Evolutionary conservation across 371 early-diverging fungal species (phyloP).

Genomic region (Nematocida sp.): DNA sequence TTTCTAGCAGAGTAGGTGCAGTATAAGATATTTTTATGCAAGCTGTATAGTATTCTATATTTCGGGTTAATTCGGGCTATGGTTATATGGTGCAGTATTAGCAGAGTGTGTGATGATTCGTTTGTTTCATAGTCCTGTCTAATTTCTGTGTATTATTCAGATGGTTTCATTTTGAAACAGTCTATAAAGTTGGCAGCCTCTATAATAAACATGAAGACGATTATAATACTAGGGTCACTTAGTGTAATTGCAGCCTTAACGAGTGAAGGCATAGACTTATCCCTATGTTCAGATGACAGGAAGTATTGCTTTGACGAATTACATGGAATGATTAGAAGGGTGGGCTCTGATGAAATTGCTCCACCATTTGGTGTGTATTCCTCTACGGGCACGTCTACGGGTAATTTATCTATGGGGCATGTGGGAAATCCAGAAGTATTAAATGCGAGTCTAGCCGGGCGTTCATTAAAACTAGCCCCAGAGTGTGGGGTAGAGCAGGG

Average conservation of each 20-base stretch:
- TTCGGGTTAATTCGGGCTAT: too few species aligned
- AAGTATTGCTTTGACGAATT: constrained; percentile 45
- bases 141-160: neutral
- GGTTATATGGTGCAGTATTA: too few species aligned
- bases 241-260: neutral
- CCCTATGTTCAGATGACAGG: constrained; percentile 32
- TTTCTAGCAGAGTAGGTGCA: too few species aligned
- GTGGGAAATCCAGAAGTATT: neutral
- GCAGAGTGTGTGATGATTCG: neutral
- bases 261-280: constrained; percentile 4
- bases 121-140: neutral
- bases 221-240: neutral
- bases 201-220: constrained; percentile 4
- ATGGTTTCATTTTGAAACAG: constrained; percentile 32
- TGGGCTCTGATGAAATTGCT: constrained; percentile 1
- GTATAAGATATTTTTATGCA: too few species aligned
- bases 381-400: neutral
- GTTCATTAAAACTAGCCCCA: neutral
- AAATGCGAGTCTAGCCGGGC: neutral
- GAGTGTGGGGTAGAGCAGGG: neutral
- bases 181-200: constrained; percentile 1
- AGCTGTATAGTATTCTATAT: too few species aligned
- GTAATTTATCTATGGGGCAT: too few species aligned
- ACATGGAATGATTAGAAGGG: constrained; percentile 17
- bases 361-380: constrained; percentile 2